Percentiles rank a stretch among this genome's conserved stretches.
These are phyloP conservation scores for Talaromyces sp. DNA, from an alignment of 2,329 filamentous ascomycete genomes.

Conservation along the genomic window DNA sequence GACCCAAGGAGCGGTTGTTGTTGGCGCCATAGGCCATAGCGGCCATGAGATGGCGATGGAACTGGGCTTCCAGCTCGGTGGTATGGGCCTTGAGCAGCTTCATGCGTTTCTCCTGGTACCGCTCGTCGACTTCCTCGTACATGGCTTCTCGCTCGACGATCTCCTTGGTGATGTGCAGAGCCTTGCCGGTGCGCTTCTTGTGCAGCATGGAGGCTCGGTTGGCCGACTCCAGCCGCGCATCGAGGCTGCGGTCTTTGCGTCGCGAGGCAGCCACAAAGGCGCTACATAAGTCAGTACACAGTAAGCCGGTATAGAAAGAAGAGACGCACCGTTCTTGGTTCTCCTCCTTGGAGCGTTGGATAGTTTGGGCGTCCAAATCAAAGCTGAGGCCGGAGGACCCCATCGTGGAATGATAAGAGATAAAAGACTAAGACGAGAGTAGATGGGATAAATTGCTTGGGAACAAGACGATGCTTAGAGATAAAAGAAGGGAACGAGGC, in stretches of 20 bases:
- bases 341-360: constrained; percentile 37
- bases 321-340: constrained; percentile 40
- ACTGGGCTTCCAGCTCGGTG: constrained; percentile 32
- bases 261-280: constrained; percentile 90
- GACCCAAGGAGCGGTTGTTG: constrained; percentile 14
- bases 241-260: constrained; percentile 77
- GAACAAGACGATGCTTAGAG: neutral
- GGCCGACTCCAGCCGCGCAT: constrained; percentile 84
- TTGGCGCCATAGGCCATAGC: constrained; percentile 23
- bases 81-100: constrained; percentile 35
- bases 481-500: neutral
- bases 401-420: neutral
- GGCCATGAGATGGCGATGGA: constrained; percentile 31
- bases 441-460: neutral
- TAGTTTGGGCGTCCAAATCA: constrained; percentile 23
- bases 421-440: neutral
- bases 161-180: constrained; percentile 74
- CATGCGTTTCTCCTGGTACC: constrained; percentile 43
- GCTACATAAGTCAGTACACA: constrained; percentile 38
- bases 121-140: constrained; percentile 93
- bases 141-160: constrained; percentile 89
- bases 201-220: constrained; percentile 85
- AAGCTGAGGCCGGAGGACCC: constrained; percentile 2
- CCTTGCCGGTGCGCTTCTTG: constrained; percentile 78
- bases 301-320: neutral